Conservation (phyloP, 163 green algal species). For the Volvox carteri region DNA sequence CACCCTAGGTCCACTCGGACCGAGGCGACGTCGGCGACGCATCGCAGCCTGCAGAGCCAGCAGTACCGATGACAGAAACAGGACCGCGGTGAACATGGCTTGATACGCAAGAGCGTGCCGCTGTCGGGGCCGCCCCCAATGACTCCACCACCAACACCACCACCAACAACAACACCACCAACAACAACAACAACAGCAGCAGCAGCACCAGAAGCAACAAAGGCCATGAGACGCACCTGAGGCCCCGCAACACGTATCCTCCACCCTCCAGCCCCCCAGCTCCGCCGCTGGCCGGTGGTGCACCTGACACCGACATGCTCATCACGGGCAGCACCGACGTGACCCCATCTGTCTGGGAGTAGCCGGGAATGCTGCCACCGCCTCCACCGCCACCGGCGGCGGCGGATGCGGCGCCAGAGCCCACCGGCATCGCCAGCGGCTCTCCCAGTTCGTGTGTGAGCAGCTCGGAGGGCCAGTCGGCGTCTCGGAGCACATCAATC, state of each 20-base stretch:
- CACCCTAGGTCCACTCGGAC: constrained; percentile 45
- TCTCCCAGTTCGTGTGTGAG: constrained; percentile 41
- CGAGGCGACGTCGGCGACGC: constrained; percentile 38
- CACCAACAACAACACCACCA: no score
- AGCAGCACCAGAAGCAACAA: no score
- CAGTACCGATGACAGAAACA: no score
- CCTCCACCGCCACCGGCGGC: neutral
- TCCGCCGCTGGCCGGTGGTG: neutral
- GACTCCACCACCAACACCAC: no score
- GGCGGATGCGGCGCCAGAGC: neutral
- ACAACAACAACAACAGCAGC: no score
- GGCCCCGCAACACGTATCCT: constrained; percentile 12
- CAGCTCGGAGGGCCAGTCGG: constrained; percentile 32
- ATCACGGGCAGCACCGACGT: neutral
- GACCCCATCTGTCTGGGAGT: neutral
- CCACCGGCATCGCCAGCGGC: constrained; percentile 22
- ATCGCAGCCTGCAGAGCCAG: constrained; percentile 44
- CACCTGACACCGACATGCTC: neutral
- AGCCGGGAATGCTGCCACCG: neutral
- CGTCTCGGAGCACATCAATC: constrained; percentile 16
- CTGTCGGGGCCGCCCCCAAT: no score
- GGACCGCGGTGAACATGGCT: no score
- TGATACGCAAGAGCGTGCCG: no score
- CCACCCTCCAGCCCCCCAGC: neutral
- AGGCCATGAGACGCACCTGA: constrained; percentile 22